Conservation (phyloP, 75 land plant genomes). For the Selaginella moellendorffii region DNA sequence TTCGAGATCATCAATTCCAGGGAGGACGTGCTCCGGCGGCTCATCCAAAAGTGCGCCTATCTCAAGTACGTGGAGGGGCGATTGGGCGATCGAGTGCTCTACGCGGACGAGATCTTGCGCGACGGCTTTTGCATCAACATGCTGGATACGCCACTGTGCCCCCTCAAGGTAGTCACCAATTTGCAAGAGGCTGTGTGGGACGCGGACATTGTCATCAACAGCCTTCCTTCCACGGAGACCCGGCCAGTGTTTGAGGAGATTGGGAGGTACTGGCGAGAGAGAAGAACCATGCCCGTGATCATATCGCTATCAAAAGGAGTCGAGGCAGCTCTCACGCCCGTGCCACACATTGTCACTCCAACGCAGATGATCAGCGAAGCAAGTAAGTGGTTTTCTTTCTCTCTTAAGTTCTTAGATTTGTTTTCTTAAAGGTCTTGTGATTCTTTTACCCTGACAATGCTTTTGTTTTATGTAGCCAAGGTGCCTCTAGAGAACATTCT, state of each 20-base stretch:
- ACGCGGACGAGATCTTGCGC: not conserved
- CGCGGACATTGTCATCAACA: slow-evolving; percentile 6
- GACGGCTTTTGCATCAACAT: slow-evolving; percentile 8
- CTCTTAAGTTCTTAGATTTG: not conserved
- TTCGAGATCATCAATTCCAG: slow-evolving; percentile 2
- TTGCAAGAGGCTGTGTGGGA: slow-evolving; percentile 11
- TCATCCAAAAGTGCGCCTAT: slow-evolving; percentile 1
- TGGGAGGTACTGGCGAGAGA: slow-evolving; percentile 7
- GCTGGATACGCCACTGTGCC: slow-evolving; percentile 2
- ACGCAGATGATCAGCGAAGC: slow-evolving; percentile 3
- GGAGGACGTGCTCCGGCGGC: slow-evolving; percentile 7
- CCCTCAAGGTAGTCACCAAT: not conserved
- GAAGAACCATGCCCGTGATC: not conserved
- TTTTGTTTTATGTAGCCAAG: not conserved
- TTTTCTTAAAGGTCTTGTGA: not conserved
- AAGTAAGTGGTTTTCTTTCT: not conserved
- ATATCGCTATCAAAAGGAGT: slow-evolving; percentile 4
- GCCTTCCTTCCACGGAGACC: slow-evolving; percentile 3
- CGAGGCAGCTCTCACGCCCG: slow-evolving; percentile 6
- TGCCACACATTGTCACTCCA: slow-evolving; percentile 6
- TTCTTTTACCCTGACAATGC: not conserved
- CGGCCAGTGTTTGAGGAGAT: slow-evolving; percentile 1
- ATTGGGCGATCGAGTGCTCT: not conserved
- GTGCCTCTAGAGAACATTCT: not conserved
- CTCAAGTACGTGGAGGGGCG: slow-evolving; percentile 6